Conservation (phyloP, 2,329 filamentous ascomycete species). For the Aurifilum marmelostoma region DNA sequence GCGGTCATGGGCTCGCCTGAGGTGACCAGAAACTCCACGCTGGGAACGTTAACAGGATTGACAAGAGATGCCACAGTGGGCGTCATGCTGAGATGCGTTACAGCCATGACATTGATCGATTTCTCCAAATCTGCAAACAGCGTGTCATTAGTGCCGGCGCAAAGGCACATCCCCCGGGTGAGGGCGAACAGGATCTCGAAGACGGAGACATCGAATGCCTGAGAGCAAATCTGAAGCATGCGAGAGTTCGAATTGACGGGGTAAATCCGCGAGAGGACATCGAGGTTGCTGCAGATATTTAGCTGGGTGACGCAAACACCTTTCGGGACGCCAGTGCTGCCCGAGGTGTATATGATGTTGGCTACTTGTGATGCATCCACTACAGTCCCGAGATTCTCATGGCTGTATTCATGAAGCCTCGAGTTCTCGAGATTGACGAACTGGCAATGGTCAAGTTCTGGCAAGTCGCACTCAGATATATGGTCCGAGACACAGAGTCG, state of each 20-base stretch:
- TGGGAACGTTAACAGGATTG: conserved; percentile 67
- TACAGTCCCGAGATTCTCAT: conserved; percentile 42
- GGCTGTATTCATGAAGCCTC: conserved; percentile 36
- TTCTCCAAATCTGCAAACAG: conserved; percentile 73
- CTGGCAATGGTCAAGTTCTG: conserved; percentile 28
- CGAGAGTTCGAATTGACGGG: conserved; percentile 57
- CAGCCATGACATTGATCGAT: conserved; percentile 62
- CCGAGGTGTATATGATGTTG: conserved; percentile 83
- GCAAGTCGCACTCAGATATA: conserved; percentile 30
- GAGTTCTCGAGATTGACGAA: conserved; percentile 42
- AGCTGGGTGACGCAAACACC: conserved; percentile 77
- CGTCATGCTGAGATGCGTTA: conserved; percentile 85
- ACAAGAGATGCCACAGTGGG: conserved; percentile 83
- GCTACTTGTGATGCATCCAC: conserved; percentile 58
- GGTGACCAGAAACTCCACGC: conserved; percentile 75
- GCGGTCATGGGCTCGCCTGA: conserved; percentile 80
- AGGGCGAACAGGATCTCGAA: conserved; percentile 91
- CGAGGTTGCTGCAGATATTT: conserved; percentile 78
- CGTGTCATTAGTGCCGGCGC: conserved; percentile 72
- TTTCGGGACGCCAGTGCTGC: conserved; percentile 80
- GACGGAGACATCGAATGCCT: conserved; percentile 85
- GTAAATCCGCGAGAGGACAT: conserved; percentile 67
- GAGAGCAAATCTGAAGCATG: conserved; percentile 82
- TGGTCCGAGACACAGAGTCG: conserved; percentile 48
- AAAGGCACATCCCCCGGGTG: conserved; percentile 77